Evolutionary conservation across 2,329 filamentous ascomycete species (phyloP).

Genomic region (Stagonosporopsis chrysanthemi): DNA sequence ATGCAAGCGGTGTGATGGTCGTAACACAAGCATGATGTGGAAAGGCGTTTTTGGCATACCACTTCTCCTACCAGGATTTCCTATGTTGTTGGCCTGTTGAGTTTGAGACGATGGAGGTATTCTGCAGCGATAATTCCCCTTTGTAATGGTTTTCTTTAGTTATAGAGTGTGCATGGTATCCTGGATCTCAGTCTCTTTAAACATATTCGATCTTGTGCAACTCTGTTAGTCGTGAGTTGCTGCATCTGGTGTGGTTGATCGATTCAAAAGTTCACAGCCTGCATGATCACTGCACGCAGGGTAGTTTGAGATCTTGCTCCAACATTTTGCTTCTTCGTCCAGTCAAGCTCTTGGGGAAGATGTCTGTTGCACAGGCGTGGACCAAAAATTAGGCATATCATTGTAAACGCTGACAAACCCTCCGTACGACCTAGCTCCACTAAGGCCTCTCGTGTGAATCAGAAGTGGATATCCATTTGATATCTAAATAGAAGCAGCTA

Average conservation of each 20-base stretch:
- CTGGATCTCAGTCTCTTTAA: not conserved
- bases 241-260: too few species aligned
- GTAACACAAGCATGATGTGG: conserved; percentile 10
- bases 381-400: not conserved
- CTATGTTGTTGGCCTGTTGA: not conserved
- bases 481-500: too few species aligned
- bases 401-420: not conserved
- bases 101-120: conserved; percentile 1
- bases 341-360: not conserved
- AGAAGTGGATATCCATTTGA: not conserved
- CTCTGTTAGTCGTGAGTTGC: too few species aligned
- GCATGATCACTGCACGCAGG: not conserved
- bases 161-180: not conserved
- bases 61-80: not conserved
- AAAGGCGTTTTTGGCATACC: conserved; percentile 18
- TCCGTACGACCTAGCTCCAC: too few species aligned
- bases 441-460: not conserved
- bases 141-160: not conserved
- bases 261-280: not conserved
- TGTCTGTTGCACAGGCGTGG: not conserved
- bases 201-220: too few species aligned
- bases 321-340: not conserved
- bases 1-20: not conserved
- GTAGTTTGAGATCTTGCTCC: not conserved
- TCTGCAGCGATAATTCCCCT: conserved; percentile 9